Base-by-base conservation (phyloP, 1,284 basidiomycete species). In the Spongispora temasekensis region DNA sequence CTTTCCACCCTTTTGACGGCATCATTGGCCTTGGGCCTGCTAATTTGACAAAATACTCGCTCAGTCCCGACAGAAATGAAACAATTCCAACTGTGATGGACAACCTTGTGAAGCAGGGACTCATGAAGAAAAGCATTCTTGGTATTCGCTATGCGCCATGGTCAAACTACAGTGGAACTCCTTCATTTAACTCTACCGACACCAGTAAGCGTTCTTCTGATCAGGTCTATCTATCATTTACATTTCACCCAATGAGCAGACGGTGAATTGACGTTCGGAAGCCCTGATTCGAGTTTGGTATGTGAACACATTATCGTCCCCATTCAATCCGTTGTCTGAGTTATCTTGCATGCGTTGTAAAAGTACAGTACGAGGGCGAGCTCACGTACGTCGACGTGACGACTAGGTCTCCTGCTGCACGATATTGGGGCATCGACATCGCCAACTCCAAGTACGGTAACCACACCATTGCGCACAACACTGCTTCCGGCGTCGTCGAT, bases 381-480 rank as follows among this genome's bases (percentile, higher is more conserved):
- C 5, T 72, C 13, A 64, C 42, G 1, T 71, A 66, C 28, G 32
- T 17, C 21, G 70, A 70, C 25, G 10, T 73, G 46, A 75, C 72
- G 28, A 0, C 42, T 9, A 74, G 61, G 12, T 19, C 5, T 28
- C 70, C 68, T 15, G 27, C 71, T 8, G 6, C 40, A 0, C 1
- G 2, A n/a, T 73, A 53, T 51, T 73, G 72, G 70, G 71, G 70
- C 2, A 64, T 71, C 52, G 62, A 75, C 12, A 10, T 74, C 8
- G 66, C 68, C 2, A 32, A 5, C 6, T 27, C 42, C 13, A 61
- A 53, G 2, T 72, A 65, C 17, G 65, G 62, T 32, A n/a, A 8
- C 2, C 4, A 55, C 5, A 25, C 44, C 8, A 15, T 71, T 44
- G 67, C 70, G 13, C 50, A 58, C 2, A 25, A 21, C 15, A 63